Evolutionary conservation across 2,329 filamentous ascomycete genomes (phyloP).

Genomic region (Fonsecaea multimorphosa): DNA sequence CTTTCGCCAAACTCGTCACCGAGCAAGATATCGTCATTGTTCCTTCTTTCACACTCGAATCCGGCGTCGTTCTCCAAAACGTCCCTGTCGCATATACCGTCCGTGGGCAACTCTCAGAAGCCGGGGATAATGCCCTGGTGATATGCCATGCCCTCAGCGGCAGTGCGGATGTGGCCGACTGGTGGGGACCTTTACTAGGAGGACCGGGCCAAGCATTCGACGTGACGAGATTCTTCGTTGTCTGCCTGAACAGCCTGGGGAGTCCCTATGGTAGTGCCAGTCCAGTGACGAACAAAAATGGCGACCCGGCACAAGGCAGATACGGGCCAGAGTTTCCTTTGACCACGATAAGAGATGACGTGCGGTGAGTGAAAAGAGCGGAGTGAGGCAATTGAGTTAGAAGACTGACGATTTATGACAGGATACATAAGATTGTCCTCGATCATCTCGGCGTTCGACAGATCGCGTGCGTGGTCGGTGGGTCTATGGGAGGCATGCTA

Average conservation of each 20-base stretch:
- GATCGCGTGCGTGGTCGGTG: conserved; percentile 62
- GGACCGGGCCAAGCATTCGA: conserved; percentile 61
- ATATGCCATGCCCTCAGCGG: conserved; percentile 64
- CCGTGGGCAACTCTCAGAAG: conserved; percentile 62
- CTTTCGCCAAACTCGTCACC: conserved; percentile 82
- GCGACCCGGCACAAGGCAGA: conserved; percentile 71
- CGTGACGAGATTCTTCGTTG: conserved; percentile 59
- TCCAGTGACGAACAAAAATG: conserved; percentile 78
- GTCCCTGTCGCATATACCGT: conserved; percentile 70
- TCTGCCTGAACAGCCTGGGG: conserved; percentile 62
- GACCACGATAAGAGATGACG: conserved; percentile 93
- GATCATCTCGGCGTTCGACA: conserved; percentile 61
- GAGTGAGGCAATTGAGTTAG: neutral
- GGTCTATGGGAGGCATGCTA: conserved; percentile 66
- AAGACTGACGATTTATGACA: conserved; percentile 39
- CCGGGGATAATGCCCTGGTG: conserved; percentile 67
- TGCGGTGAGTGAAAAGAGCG: conserved; percentile 68
- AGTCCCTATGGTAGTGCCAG: conserved; percentile 63
- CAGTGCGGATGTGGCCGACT: conserved; percentile 62
- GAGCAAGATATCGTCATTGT: conserved; percentile 87
- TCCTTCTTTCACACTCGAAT: conserved; percentile 90
- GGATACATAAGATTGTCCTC: conserved; percentile 61
- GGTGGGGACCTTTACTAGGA: conserved; percentile 63
- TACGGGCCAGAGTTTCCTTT: conserved; percentile 97
- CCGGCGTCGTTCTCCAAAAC: conserved; percentile 81